phyloP scores from a whole-genome alignment of 768 basidiomycete species.

The Pleurotus sapidus region DNA sequence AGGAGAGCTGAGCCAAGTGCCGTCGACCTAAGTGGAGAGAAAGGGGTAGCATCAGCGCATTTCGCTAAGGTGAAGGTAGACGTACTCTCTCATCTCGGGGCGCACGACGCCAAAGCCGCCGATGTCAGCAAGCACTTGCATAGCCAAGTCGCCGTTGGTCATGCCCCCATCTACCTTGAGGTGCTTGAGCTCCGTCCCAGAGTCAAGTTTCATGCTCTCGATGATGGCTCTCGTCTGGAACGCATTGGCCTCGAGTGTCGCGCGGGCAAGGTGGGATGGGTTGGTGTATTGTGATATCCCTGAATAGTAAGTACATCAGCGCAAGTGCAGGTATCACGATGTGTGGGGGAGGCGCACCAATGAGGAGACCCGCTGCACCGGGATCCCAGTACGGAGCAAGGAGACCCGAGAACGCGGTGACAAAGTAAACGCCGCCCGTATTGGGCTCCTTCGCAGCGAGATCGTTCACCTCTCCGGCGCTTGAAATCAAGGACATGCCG shows the following conservation, averaged over 20 bases:
- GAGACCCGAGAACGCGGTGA: conserved; percentile 94
- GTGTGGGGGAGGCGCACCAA: conserved; percentile 45
- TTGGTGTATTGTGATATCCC: conserved; percentile 87
- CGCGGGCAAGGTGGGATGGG: conserved; percentile 90
- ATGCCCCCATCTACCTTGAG: conserved; percentile 98
- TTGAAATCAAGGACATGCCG: conserved; percentile 77
- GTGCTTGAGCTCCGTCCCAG: conserved; percentile 71
- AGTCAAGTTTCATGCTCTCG: conserved; percentile 93
- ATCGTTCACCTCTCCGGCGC: conserved; percentile 80
- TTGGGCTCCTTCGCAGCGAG: conserved; percentile 75
- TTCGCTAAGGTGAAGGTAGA: conserved; percentile 12
- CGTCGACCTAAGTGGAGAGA: conserved; percentile 63
- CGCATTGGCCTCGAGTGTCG: conserved; percentile 93
- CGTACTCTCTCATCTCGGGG: conserved; percentile 96
- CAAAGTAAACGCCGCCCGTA: conserved; percentile 92
- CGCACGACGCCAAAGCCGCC: conserved; percentile 91
- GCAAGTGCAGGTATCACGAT: background rate
- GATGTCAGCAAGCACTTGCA: conserved; percentile 84
- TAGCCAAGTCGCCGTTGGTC: conserved; percentile 90
- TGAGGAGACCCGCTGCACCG: conserved; percentile 81
- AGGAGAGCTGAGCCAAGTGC: conserved; percentile 94
- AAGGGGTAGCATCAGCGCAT: background rate
- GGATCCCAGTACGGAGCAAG: conserved; percentile 99
- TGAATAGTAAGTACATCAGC: conserved; percentile 15
- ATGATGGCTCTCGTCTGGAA: conserved; percentile 95